These are phyloP conservation scores for Bacidia rubella DNA, from an alignment of 495 filamentous ascomycete genomes.

Conservation along the genomic window DNA sequence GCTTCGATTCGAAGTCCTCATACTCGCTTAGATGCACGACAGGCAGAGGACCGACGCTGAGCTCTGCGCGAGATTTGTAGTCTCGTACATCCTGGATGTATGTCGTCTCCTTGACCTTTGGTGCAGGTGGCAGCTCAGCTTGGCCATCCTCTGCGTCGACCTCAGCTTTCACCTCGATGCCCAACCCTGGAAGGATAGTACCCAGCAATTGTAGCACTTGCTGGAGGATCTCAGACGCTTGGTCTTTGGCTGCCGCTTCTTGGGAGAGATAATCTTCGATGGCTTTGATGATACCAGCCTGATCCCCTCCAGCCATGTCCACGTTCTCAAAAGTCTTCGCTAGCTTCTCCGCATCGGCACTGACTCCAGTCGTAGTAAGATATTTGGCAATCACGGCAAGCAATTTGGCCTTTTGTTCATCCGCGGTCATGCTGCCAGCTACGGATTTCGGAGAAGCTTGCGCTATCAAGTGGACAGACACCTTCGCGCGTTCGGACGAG, in stretches of 20 bases:
- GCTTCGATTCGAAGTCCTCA: constrained; percentile 67
- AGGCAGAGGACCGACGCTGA: constrained; percentile 55
- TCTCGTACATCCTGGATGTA: constrained; percentile 59
- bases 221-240: constrained; percentile 30
- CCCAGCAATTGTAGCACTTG: constrained; percentile 32
- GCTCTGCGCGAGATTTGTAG: constrained; percentile 59
- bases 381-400: constrained; percentile 35
- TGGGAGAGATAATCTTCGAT: constrained; percentile 40
- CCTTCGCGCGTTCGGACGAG: constrained; percentile 62
- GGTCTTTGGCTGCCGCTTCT: constrained; percentile 28
- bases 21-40: constrained; percentile 67
- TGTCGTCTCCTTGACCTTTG: constrained; percentile 23
- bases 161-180: constrained; percentile 21
- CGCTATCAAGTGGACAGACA: constrained; percentile 71
- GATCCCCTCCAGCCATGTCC: constrained; percentile 32
- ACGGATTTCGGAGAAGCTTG: constrained; percentile 38
- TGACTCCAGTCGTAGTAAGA: constrained; percentile 37
- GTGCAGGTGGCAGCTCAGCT: constrained; percentile 13
- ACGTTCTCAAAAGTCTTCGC: constrained; percentile 31
- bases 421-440: constrained; percentile 23
- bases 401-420: constrained; percentile 42
- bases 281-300: constrained; percentile 28
- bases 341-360: constrained; percentile 31
- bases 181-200: constrained; percentile 21
- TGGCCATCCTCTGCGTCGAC: constrained; percentile 19